Evolutionary conservation across 2,329 filamentous ascomycete genomes (phyloP).

Genomic region (Trichophyton rubrum): DNA sequence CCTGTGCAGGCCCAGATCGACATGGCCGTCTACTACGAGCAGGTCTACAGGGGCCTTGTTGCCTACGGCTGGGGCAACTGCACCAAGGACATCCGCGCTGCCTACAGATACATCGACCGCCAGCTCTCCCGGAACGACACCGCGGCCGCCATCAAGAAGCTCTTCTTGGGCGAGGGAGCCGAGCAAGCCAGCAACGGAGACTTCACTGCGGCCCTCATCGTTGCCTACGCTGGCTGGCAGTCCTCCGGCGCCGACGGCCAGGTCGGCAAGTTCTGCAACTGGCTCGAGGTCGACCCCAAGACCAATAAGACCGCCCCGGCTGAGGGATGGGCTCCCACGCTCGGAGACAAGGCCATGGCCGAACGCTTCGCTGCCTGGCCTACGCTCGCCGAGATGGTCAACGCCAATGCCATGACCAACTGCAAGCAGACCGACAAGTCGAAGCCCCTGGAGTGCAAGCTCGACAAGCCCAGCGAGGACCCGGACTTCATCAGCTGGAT

Average conservation of each 20-base stretch:
- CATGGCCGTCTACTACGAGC: constrained; percentile 41
- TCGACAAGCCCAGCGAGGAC: constrained; percentile 25
- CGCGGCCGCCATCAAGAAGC: constrained; percentile 33
- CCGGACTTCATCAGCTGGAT: constrained; percentile 34
- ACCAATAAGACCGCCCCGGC: constrained; percentile 26
- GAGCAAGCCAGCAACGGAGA: constrained; percentile 36
- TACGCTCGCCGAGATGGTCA: constrained; percentile 26
- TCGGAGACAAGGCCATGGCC: constrained; percentile 31
- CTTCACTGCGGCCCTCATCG: constrained; percentile 35
- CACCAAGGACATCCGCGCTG: constrained; percentile 38
- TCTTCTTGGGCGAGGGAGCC: constrained; percentile 38
- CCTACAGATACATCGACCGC: constrained; percentile 38
- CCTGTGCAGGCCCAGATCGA: constrained; percentile 38
- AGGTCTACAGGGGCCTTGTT: constrained; percentile 37
- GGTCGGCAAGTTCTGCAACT: constrained; percentile 36
- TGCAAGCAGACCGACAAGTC: constrained; percentile 24
- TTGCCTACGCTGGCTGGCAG: constrained; percentile 35
- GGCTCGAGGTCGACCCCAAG: constrained; percentile 33
- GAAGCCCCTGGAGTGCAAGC: constrained; percentile 24
- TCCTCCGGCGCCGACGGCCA: constrained; percentile 31
- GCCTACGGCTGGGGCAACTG: constrained; percentile 41
- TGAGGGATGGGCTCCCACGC: constrained; percentile 30
- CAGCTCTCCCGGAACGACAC: constrained; percentile 27
- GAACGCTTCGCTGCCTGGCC: constrained; percentile 34
- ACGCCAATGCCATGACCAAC: constrained; percentile 29